Evolutionary conservation across 2,329 filamentous ascomycete species (phyloP), one percentile per base, ranked within the genome.

Genomic region (Lachnellula hyalina): DNA sequence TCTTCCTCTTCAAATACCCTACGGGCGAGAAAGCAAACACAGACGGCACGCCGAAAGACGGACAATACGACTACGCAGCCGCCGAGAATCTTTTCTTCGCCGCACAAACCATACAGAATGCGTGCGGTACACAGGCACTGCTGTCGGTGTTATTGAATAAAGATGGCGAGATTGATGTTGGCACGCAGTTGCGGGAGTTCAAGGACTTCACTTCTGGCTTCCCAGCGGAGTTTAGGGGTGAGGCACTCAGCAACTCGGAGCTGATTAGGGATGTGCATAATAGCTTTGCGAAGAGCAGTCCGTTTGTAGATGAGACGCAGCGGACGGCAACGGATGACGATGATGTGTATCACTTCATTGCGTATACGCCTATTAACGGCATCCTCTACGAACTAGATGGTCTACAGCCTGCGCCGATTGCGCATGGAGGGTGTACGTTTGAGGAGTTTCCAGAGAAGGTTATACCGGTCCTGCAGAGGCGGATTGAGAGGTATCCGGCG

Each of bases 1-100:
- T 99, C 68, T 99, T 99, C 74, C 89, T 99, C 71, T 99, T 99
- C 85, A 97, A 96, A 76, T 99, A 89, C 74, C 89, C 83, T 49
- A 91, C 84, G 58, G 85, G 88, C 69, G 77, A 81, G 73, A 57
- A 81, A 77, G 65, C 86, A 78, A 75, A 83, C 75, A 38, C 72
- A 72, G 58, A 74, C 47, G 68, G 66, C 40, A 73, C 79, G 42
- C 91, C 92, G 0, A 81, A 84, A 61, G 92, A 97, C 71, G 94
- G 94, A 58, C 78, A 75, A 35, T 96, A 90, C 72, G 91, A 96
- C 74, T 77, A 84, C 63, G 79, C 77, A 15, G 90, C 90, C 14
- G 77, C 87, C 17, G 85, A 90, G 59, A 79, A 81, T 58, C 80
- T 96, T 65, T 99, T 96, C 80, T 99, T 99, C 73, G 94, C 94